phyloP scores from a whole-genome alignment of 768 basidiomycete genomes.

The Lactifluus hygrophoroides region DNA sequence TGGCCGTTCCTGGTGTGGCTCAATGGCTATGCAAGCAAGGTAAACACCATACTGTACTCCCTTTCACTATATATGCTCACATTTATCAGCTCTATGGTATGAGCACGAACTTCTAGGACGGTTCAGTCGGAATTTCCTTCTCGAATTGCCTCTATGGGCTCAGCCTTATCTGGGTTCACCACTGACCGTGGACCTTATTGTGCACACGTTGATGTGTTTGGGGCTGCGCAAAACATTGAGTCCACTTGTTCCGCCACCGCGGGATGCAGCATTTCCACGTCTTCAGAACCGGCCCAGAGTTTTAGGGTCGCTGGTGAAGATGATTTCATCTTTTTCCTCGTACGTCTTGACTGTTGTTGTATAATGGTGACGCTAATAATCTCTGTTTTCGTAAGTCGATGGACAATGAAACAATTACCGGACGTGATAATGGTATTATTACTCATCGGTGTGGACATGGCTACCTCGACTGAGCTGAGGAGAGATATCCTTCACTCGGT shows the following conservation, averaged over 20 bases:
- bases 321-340: constrained; percentile 9
- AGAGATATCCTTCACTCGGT: constrained; percentile 40
- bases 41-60: constrained; percentile 17
- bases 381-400: constrained; percentile 23
- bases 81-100: constrained; percentile 9
- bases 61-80: neutral
- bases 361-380: neutral
- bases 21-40: constrained; percentile 38
- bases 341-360: neutral
- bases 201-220: constrained; percentile 9
- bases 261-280: neutral
- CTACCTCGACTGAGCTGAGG: constrained; percentile 36
- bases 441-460: constrained; percentile 48
- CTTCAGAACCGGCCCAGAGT: constrained; percentile 7
- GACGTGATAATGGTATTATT: constrained; percentile 43
- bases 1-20: constrained; percentile 27
- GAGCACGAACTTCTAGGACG: constrained; percentile 3
- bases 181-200: constrained; percentile 2
- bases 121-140: constrained; percentile 8
- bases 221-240: constrained; percentile 5
- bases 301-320: constrained; percentile 3
- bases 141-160: constrained; percentile 12
- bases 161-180: constrained; percentile 12
- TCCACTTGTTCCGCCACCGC: neutral
- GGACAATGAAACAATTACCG: constrained; percentile 33